Evolutionary conservation across 2,329 filamentous ascomycete genomes (phyloP).

Genomic region (Calonectria naviculata): DNA sequence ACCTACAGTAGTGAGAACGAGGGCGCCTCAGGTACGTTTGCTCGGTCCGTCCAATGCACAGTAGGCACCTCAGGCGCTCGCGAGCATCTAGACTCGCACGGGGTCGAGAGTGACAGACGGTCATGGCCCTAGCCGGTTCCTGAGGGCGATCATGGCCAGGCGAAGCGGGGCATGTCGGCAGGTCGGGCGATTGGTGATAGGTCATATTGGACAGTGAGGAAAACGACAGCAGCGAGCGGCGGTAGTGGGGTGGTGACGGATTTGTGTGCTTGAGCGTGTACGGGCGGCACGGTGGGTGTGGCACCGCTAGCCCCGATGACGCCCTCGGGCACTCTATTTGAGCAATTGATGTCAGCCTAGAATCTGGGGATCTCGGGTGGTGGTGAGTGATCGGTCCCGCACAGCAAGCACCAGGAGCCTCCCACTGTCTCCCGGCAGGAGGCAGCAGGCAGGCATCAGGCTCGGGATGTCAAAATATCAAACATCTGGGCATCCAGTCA

Average conservation of each 20-base stretch:
- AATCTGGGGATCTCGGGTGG: conserved; percentile 13
- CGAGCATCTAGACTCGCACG: not conserved
- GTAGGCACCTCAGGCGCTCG: not conserved
- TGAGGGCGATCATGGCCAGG: not conserved
- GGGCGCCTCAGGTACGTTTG: conserved; percentile 3
- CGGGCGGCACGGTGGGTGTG: not conserved
- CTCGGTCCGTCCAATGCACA: not conserved
- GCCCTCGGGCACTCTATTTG: conserved; percentile 3
- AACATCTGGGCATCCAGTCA: not conserved
- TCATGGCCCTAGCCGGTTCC: conserved; percentile 12
- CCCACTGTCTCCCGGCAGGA: not conserved
- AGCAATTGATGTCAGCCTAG: not conserved
- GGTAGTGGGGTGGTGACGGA: not conserved
- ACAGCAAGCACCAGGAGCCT: not conserved
- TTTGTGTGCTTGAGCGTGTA: not conserved
- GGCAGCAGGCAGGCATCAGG: not conserved
- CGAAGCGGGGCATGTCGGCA: conserved; percentile 4
- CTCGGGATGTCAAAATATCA: not conserved
- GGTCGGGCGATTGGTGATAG: conserved; percentile 19
- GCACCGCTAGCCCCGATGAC: conserved; percentile 12
- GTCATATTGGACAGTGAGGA: conserved; percentile 14
- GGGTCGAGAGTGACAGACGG: conserved; percentile 3
- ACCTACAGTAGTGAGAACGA: conserved; percentile 17
- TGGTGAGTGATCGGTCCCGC: not conserved
- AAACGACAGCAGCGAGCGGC: not conserved